These are phyloP conservation scores for Strobilomyces confusus DNA, from an alignment of 768 basidiomycete species.

Conservation along the genomic window DNA sequence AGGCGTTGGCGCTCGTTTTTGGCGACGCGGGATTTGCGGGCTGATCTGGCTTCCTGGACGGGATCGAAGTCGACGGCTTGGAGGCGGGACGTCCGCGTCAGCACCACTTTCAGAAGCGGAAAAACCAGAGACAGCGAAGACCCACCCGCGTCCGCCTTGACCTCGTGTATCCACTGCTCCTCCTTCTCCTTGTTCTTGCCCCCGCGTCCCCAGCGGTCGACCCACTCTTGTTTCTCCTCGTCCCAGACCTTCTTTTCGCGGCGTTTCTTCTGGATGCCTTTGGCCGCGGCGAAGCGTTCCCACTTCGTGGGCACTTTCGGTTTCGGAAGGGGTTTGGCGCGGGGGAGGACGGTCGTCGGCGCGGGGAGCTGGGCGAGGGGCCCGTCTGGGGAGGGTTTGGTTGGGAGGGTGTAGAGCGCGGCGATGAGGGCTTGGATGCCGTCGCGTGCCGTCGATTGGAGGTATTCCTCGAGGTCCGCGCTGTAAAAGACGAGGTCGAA, in stretches of 20 bases:
- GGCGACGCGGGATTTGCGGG: conserved; percentile 72
- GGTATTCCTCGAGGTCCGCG: conserved; percentile 73
- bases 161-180: conserved; percentile 88
- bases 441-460: conserved; percentile 74
- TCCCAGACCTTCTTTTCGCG: conserved; percentile 87
- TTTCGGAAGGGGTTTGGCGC: conserved; percentile 90
- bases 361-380: conserved; percentile 79
- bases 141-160: conserved; percentile 82
- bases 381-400: conserved; percentile 68
- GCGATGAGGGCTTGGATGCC: conserved; percentile 79
- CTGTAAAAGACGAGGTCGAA: conserved; percentile 35
- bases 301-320: conserved; percentile 93
- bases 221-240: conserved; percentile 92
- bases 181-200: conserved; percentile 88
- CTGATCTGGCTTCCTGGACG: conserved; percentile 65
- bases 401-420: conserved; percentile 80
- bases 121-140: conserved; percentile 11
- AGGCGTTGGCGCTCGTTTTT: conserved; percentile 81
- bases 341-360: conserved; percentile 73
- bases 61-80: conserved; percentile 70
- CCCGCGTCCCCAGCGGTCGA: conserved; percentile 82
- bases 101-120: no score
- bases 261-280: conserved; percentile 82
- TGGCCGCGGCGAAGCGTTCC: conserved; percentile 92
- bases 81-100: no score